Evolutionary conservation across 2,329 filamentous ascomycete species (phyloP), one percentile per base, ranked within the genome.

Genomic region (Colletotrichum sp.): DNA sequence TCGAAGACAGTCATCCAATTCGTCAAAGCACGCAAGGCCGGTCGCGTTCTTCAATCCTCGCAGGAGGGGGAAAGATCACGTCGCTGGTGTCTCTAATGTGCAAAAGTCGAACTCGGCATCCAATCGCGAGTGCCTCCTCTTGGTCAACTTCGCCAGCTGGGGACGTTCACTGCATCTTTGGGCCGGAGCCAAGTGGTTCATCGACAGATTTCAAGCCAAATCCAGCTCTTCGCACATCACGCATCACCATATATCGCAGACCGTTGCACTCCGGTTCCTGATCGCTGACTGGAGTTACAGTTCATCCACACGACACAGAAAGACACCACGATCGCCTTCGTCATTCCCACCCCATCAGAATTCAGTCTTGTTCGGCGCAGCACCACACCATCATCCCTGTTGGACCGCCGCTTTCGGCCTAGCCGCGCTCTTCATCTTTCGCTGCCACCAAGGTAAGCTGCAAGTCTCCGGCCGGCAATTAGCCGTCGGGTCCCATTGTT

Each of bases 361-460:
- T 61, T 72, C 55, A 62, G 69, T 72, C 32, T 30, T 61, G 26
- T 75, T 68, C 64, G 34, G 70, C 70, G 58, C 70, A 73, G 28
- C 58, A 68, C 64, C 58, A 68, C 48, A 66, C 30, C 74, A 34
- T 32, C 34, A 75, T 70, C 74, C 74, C 38, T 76, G 71, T 9
- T 18, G 12, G 9, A 15, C 52, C 60, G 10, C 60, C 71, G 60
- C 15, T 56, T 71, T 62, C n/a, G 71, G 74, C 66, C 28, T 76
- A 75, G 71, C 36, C 15, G 7, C 24, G 3, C 36, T 21, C 12
- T 5, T 8, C 30, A 15, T 43, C 58, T 28, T 18, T 62, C 16
- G 56, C 62, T 74, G 69, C 30, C 56, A 67, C 55, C 56, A 69
- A 76, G 73, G 73, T 76, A 76, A 76, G 73, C 64, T 73, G 52